A percentile compares a stretch with the other conserved stretches of the same genome.
phyloP scores from a whole-genome alignment of 768 basidiomycete genomes.

The Mycena polygramma region DNA sequence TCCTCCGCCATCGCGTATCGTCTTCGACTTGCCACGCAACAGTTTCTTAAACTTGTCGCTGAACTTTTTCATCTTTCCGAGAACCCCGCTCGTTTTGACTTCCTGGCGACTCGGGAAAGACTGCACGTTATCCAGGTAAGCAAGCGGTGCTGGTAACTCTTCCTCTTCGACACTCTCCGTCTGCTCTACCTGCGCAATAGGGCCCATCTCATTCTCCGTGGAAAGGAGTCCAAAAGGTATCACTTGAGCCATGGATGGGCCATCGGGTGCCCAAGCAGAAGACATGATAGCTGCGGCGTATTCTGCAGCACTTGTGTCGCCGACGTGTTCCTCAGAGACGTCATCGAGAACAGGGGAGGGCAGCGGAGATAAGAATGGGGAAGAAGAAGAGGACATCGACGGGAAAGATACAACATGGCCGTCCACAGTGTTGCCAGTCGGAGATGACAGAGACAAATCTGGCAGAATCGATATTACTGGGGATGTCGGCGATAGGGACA shows the following conservation, averaged over 20 bases:
- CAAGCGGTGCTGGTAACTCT: conserved; percentile 8
- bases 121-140: conserved; percentile 15
- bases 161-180: conserved; percentile 7
- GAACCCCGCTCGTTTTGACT: conserved; percentile 27
- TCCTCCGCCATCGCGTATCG: conserved; percentile 13
- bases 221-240: conserved; percentile 24
- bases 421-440: conserved; percentile 9
- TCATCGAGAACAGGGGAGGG: conserved; percentile 37
- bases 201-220: conserved; percentile 1
- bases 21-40: conserved; percentile 35
- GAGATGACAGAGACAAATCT: conserved; percentile 33
- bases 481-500: conserved; percentile 32
- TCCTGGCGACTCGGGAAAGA: conserved; percentile 15
- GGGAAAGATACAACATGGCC: conserved; percentile 36
- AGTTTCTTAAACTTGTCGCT: conserved; percentile 46
- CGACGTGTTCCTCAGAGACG: conserved; percentile 21
- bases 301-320: conserved; percentile 45
- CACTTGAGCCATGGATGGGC: conserved; percentile 27
- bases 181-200: conserved; percentile 8
- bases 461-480: conserved; percentile 29
- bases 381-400: conserved; percentile 35
- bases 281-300: conserved; percentile 52
- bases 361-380: conserved; percentile 36
- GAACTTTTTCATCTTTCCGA: conserved; percentile 44
- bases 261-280: conserved; percentile 48